These are phyloP conservation scores for Groenewaldozyma auringiensis DNA, from an alignment of 1,139 yeast species.

Conservation along the genomic window DNA sequence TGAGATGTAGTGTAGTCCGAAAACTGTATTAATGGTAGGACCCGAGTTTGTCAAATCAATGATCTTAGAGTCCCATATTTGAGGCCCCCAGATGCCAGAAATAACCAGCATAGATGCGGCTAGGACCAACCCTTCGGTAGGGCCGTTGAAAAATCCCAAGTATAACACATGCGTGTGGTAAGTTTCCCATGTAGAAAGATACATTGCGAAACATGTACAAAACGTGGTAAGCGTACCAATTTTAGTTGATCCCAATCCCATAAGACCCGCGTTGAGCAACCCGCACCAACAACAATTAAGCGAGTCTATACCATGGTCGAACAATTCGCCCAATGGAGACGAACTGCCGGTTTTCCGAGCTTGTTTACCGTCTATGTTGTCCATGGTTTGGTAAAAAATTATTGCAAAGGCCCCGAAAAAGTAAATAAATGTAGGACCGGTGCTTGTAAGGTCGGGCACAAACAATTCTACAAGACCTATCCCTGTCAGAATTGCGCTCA, in stretches of 20 bases:
- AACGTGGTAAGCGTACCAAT: constrained; percentile 47
- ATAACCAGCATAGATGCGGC: constrained; percentile 45
- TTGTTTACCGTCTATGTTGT: constrained; percentile 78
- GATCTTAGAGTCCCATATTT: constrained; percentile 42
- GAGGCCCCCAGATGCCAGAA: constrained; percentile 55
- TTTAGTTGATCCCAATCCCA: constrained; percentile 36
- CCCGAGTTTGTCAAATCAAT: constrained; percentile 10
- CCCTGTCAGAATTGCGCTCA: constrained; percentile 50
- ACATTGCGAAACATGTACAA: constrained; percentile 62
- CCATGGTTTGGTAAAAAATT: constrained; percentile 75
- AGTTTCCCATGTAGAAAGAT: constrained; percentile 74
- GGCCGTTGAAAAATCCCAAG: constrained; percentile 65
- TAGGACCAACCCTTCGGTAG: constrained; percentile 71
- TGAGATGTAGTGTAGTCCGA: constrained; percentile 15
- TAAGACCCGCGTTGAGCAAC: constrained; percentile 33
- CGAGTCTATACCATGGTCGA: constrained; percentile 77
- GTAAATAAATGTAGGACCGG: constrained; percentile 62
- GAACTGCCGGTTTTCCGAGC: constrained; percentile 71
- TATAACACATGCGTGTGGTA: constrained; percentile 66
- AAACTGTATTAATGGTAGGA: constrained; percentile 11
- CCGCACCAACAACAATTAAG: constrained; percentile 48
- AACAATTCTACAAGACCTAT: constrained; percentile 47
- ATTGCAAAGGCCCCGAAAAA: constrained; percentile 60
- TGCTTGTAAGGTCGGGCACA: constrained; percentile 48
- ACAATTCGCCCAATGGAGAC: constrained; percentile 73